Conservation (phyloP, 192 early-diverging fungal genomes). For the Rhizophlyctis rosea region DNA sequence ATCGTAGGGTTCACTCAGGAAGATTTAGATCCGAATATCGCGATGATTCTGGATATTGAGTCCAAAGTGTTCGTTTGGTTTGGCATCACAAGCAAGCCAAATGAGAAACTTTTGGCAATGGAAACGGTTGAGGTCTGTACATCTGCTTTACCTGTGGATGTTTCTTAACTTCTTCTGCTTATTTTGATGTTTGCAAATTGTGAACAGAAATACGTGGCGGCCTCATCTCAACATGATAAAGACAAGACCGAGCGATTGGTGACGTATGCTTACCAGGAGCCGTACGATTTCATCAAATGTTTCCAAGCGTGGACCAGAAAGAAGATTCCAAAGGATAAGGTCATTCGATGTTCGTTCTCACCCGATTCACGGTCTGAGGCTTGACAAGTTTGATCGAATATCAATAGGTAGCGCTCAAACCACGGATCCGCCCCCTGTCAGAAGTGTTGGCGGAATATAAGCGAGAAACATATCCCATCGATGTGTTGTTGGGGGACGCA, state of each 20-base stretch:
- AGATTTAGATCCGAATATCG: conserved; percentile 27
- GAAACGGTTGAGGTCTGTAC: conserved; percentile 1
- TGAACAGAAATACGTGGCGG: not conserved
- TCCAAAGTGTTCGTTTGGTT: conserved; percentile 34
- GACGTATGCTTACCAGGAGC: conserved; percentile 29
- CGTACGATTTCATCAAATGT: conserved; percentile 15
- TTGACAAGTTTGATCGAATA: not conserved
- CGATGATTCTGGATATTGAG: conserved; percentile 21
- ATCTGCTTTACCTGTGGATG: no score
- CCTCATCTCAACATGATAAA: not conserved
- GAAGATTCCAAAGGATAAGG: conserved; percentile 22
- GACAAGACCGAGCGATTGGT: conserved; percentile 8
- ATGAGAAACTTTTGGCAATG: conserved; percentile 30
- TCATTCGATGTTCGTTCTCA: no score
- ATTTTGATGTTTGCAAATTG: not conserved
- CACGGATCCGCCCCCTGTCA: conserved; percentile 5
- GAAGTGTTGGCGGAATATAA: conserved; percentile 24
- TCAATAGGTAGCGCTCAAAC: not conserved
- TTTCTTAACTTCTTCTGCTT: conserved; percentile 1
- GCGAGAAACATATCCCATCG: conserved; percentile 16
- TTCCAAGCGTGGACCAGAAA: conserved; percentile 35
- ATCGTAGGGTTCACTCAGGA: conserved; percentile 26
- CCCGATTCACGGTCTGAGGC: not conserved
- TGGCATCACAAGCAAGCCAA: conserved; percentile 10
- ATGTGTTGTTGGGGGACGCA: conserved; percentile 11